A percentile compares a stretch with the other conserved stretches of the same genome.
phyloP scores from a whole-genome alignment of 2,329 filamentous ascomycete genomes.

The Diplodia sapinea region DNA sequence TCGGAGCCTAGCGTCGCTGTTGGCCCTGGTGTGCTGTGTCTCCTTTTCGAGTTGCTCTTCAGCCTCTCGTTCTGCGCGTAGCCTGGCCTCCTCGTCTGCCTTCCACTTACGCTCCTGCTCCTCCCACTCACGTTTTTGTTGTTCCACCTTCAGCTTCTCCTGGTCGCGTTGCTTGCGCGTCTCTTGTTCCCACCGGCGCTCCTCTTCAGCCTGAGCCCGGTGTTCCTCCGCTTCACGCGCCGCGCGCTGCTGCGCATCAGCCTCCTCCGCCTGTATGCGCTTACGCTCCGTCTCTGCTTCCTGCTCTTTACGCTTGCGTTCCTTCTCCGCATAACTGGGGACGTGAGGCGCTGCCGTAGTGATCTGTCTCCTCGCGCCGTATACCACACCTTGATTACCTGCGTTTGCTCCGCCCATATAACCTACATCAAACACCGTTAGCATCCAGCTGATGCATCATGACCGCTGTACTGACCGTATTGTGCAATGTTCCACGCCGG shows the following conservation, averaged over 20 bases:
- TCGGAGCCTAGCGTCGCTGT: conserved; percentile 71
- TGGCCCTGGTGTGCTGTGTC: conserved; percentile 64
- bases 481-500: conserved; percentile 99
- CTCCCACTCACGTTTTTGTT: conserved; percentile 76
- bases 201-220: conserved; percentile 66
- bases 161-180: conserved; percentile 64
- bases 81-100: conserved; percentile 73
- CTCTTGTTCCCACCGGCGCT: conserved; percentile 70
- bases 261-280: conserved; percentile 58
- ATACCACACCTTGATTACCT: conserved; percentile 90
- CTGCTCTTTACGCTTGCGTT: conserved; percentile 67
- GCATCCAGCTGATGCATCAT: neutral
- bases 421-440: conserved; percentile 46
- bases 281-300: conserved; percentile 61
- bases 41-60: conserved; percentile 72
- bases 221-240: conserved; percentile 67
- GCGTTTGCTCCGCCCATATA: conserved; percentile 98
- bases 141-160: conserved; percentile 64
- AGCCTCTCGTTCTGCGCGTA: conserved; percentile 74
- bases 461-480: conserved; percentile 62
- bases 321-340: conserved; percentile 83
- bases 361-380: conserved; percentile 90
- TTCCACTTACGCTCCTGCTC: conserved; percentile 80
- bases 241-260: conserved; percentile 54
- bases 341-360: conserved; percentile 80